Evolutionary conservation across 495 filamentous ascomycete species (phyloP), one percentile per base, ranked within the genome.

Genomic region (Echria macrotheca): DNA sequence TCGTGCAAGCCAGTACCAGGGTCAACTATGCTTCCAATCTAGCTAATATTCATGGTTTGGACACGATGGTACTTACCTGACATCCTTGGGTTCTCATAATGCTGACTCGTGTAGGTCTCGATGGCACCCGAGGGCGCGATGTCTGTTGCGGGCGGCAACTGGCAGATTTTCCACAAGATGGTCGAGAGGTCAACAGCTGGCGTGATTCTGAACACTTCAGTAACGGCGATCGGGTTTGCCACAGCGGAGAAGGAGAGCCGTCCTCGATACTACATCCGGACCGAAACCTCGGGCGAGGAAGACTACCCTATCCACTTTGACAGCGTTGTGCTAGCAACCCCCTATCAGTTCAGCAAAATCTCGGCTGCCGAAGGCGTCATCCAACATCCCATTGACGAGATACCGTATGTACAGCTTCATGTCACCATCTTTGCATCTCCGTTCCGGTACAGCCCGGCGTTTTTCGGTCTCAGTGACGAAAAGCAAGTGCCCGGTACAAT

Each of bases 1-100:
- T 99, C 33, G 79, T 98, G 10, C 94, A 97, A 69, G 88, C 93
- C 2, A 86, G 82, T 54, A 97, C 93, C 1, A 76, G 93, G 4
- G 93, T 97, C 35, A 99, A 99, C 61, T 97, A 97, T 69, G 93
- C 85, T 0, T 87, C 91, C 53, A 96, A 99, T 51, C 61, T 98
- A 5, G 73, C 68, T 2, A 64, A 82, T 36, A 93, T 97, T 24
- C 91, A 99, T 58, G 94, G 88, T 3, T 65, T 99, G 8, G 89
- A 91, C 54, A 81, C 90, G 0, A 91, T 96, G 85, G 93, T 96
- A 12, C 85, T 88, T 60, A 19, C n/a, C n/a, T n/a, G n/a, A n/a
- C n/a, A n/a, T n/a, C n/a, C n/a, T n/a, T n/a, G n/a, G n/a, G n/a
- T n/a, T n/a, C n/a, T n/a, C n/a, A n/a, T n/a, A n/a, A n/a, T n/a